Conservation (phyloP, 495 filamentous ascomycete species). For the Aspergillus sclerotiicarbonarius region DNA sequence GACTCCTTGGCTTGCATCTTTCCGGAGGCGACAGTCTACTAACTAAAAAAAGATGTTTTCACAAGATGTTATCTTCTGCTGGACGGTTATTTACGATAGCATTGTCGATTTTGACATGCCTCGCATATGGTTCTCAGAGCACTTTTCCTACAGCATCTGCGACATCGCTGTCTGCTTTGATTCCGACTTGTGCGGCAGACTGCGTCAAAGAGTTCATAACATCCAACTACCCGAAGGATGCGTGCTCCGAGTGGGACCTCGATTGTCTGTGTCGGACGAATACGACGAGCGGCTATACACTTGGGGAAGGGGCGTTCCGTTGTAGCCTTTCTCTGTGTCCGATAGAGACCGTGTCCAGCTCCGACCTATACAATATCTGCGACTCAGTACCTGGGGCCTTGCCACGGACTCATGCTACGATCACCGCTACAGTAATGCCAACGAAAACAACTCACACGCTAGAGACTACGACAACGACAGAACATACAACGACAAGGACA, state of each 20-base stretch:
- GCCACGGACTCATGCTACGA: constrained; percentile 57
- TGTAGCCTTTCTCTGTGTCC: constrained; percentile 55
- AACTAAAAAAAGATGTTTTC: constrained; percentile 4
- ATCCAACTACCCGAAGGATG: constrained; percentile 51
- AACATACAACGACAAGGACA: constrained; percentile 4
- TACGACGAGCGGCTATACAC: constrained; percentile 60
- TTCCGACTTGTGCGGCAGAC: constrained; percentile 62
- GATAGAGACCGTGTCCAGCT: constrained; percentile 19
- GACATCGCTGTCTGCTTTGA: constrained; percentile 31
- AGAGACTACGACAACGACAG: constrained; percentile 13
- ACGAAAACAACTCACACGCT: constrained; percentile 26
- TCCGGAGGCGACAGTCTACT: background rate
- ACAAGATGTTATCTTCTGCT: constrained; percentile 21
- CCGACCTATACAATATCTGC: constrained; percentile 59
- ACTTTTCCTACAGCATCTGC: constrained; percentile 19
- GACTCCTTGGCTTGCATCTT: background rate
- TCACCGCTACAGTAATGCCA: constrained; percentile 56
- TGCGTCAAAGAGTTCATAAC: constrained; percentile 64
- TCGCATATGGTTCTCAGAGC: constrained; percentile 10
- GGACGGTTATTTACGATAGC: constrained; percentile 12
- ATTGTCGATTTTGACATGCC: constrained; percentile 21
- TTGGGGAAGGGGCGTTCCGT: constrained; percentile 66
- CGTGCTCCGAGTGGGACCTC: constrained; percentile 52
- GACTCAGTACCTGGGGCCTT: constrained; percentile 49
- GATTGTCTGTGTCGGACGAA: constrained; percentile 61